Base-by-base conservation (phyloP, 176 grass and related monocot species). In the Juncus effusus region DNA sequence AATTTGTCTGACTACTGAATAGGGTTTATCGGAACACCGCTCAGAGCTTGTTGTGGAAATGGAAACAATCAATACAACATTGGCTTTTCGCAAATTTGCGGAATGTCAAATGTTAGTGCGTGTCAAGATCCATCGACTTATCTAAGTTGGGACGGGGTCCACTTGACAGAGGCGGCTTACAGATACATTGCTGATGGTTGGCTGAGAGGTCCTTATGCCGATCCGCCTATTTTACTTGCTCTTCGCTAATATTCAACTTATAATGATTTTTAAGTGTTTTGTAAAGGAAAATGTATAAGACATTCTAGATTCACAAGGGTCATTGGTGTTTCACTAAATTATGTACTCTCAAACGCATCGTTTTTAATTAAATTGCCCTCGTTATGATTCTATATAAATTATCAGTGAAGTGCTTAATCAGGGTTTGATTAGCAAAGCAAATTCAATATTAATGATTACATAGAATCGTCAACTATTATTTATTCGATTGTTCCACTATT, bases 81-180 rank as follows among this genome's bases (percentile, higher is more conserved):
- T 74, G 83, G 83, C 79, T 75, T 82, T 59, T 65, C 69, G 3
- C 83, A 80, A 10, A 57, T 80, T 60, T 96, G 91, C 40, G 84
- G 84, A 75, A 76, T 80, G 78, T 0, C 77, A 2, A 79, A 84
- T 1, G 38, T 78, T 10, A 80, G 51, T 60, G 67, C 76, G 53
- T 96, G 87, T 77, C 1, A 78, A 3, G 56, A 87, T 60, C 78
- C 84, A 4, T 78, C 52, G 0, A 76, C 69, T 64, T 82, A 90
- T 64, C 75, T 90, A 36, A 84, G 42, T 76, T 95, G 86, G 91
- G 91, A 95, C 9, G 91, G 91, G 10, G 81, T 89, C 63, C 86
- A 95, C 73, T 76, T 95, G 55, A 95, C 91, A 0, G 91, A 95
- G 78, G 78, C 84, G 0, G 91, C 86, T 5, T 76, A 95, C 78